These are phyloP conservation scores for Digitaria exilis DNA, from an alignment of 202 grass and related monocot species.

Conservation along the genomic window DNA sequence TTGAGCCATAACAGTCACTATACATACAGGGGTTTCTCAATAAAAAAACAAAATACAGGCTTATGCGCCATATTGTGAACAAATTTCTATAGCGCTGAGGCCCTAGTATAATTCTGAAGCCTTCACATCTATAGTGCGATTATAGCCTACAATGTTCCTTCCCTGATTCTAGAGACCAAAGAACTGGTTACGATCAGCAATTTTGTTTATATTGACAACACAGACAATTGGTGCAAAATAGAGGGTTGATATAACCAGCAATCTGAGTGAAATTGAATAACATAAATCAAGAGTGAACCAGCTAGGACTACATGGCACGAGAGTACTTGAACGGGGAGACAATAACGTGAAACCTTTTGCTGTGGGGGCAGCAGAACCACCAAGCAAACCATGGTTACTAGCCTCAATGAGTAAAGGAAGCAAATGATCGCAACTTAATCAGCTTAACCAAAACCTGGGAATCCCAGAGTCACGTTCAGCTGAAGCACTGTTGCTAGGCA, in stretches of 20 bases:
- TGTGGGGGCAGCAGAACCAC: background rate
- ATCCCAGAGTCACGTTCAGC: conserved; percentile 60
- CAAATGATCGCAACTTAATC: conserved; percentile 33
- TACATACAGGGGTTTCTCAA: too few species aligned
- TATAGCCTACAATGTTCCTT: background rate
- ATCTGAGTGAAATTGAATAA: background rate
- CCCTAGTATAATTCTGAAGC: background rate
- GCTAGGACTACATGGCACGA: conserved; percentile 14
- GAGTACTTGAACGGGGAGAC: background rate
- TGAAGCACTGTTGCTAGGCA: conserved; percentile 63
- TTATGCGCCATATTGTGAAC: background rate
- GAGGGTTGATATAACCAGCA: conserved; percentile 1
- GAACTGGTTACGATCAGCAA: background rate
- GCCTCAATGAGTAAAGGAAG: conserved; percentile 24
- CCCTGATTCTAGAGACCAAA: background rate
- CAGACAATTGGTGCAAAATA: background rate
- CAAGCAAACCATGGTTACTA: conserved; percentile 11
- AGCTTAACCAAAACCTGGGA: conserved; percentile 82
- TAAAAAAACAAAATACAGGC: too few species aligned
- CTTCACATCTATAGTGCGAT: background rate
- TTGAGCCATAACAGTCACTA: too few species aligned
- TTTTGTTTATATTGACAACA: background rate
- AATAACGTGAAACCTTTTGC: background rate
- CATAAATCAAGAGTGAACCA: conserved; percentile 8
- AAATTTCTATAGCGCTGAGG: background rate